Evolutionary conservation across 306 rosid species (phyloP).

Genomic region (Prunus mira): DNA sequence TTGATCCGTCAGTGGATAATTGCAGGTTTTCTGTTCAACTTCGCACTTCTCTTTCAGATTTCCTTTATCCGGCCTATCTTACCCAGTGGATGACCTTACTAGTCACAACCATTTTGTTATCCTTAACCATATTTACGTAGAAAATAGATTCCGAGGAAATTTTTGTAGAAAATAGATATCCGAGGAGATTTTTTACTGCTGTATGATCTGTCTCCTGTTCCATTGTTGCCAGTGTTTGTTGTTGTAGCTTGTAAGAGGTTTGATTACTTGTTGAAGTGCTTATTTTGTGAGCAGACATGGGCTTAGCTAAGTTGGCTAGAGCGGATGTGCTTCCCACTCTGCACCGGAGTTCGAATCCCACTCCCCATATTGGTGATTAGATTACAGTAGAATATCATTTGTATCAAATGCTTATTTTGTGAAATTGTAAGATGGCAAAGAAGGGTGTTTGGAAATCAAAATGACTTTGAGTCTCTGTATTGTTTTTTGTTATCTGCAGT

Average conservation of each 20-base stretch:
- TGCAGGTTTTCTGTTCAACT: conserved; percentile 84
- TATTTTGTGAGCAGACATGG: background rate
- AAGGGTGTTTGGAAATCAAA: background rate
- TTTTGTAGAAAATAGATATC: conserved; percentile 23
- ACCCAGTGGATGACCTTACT: conserved; percentile 28
- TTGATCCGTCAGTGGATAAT: conserved; percentile 65
- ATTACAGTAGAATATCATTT: too few species aligned
- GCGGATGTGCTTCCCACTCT: too few species aligned
- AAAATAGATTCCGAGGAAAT: conserved; percentile 12
- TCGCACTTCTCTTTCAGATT: conserved; percentile 43
- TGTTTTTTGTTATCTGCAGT: background rate
- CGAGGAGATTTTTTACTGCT: conserved; percentile 36
- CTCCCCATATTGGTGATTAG: too few species aligned
- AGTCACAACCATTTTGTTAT: conserved; percentile 34
- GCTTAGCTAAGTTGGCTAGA: too few species aligned
- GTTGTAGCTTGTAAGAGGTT: conserved; percentile 21
- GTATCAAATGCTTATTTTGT: too few species aligned
- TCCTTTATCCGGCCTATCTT: conserved; percentile 18
- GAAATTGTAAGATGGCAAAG: background rate
- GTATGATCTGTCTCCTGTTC: conserved; percentile 10
- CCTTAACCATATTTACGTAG: conserved; percentile 27
- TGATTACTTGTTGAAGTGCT: background rate
- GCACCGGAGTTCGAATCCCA: too few species aligned
- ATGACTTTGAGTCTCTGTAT: background rate
- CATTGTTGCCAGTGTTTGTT: conserved; percentile 22